Percentiles rank a stretch among this genome's conserved stretches.
Conservation (phyloP, 2,329 filamentous ascomycete genomes). For the Malbranchea zuffiana region DNA sequence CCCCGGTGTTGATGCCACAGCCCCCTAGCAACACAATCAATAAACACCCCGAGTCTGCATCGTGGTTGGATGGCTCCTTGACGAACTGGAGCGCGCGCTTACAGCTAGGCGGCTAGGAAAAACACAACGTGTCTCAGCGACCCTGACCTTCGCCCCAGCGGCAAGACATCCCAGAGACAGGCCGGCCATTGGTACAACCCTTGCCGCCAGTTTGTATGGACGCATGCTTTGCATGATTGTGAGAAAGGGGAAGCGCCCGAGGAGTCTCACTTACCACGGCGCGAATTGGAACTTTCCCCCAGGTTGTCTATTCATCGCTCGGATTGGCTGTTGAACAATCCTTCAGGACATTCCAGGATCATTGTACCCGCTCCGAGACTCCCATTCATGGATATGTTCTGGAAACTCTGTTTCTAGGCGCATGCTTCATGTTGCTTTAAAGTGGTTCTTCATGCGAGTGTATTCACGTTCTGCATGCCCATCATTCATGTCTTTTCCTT, state of each 20-base stretch:
- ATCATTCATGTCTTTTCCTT: no score
- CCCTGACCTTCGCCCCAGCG: background rate
- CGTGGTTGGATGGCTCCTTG: no score
- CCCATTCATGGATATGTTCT: background rate
- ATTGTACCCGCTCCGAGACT: constrained; percentile 1
- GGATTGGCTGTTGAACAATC: constrained; percentile 4
- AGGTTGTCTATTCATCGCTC: background rate
- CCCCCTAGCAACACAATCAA: no score
- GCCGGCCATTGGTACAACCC: constrained; percentile 1
- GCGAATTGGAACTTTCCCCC: background rate
- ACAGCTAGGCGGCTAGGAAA: no score
- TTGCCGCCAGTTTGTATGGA: background rate
- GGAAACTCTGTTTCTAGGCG: background rate
- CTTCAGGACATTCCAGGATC: constrained; percentile 4
- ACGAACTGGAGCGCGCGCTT: no score
- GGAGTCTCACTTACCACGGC: constrained; percentile 5
- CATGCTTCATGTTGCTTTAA: constrained; percentile 4
- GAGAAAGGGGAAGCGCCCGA: background rate
- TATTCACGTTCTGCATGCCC: constrained; percentile 1
- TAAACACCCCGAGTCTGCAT: no score
- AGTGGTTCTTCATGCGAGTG: constrained; percentile 5
- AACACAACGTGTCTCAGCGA: no score
- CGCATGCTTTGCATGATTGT: background rate
- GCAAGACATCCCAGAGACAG: background rate
- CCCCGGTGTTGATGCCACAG: no score